phyloP scores from a whole-genome alignment of 768 basidiomycete genomes.

The Pleurotus tuber-regium region DNA sequence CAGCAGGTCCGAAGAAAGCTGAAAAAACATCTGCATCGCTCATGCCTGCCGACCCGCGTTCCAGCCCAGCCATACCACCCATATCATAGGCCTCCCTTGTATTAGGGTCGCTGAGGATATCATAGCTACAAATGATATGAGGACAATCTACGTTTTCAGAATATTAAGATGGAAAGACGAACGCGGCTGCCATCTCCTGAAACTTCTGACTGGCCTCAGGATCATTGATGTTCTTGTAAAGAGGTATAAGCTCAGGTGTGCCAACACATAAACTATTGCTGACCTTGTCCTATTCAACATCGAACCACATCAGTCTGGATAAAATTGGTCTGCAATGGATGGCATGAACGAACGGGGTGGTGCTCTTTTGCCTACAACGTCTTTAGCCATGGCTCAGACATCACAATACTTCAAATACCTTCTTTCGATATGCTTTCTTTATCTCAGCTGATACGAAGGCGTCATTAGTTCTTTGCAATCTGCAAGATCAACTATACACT shows the following conservation, averaged over 20 bases:
- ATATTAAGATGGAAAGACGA: slow-evolving; percentile 27
- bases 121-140: slow-evolving; percentile 53
- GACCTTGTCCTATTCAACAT: slow-evolving; percentile 64
- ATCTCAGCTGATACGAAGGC: slow-evolving; percentile 61
- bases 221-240: slow-evolving; percentile 77
- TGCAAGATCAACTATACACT: slow-evolving; percentile 6
- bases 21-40: slow-evolving; percentile 71
- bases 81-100: slow-evolving; percentile 70
- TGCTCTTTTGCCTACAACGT: slow-evolving; percentile 73
- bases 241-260: not conserved
- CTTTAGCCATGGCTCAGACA: slow-evolving; percentile 17
- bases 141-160: not conserved
- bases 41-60: slow-evolving; percentile 48
- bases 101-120: slow-evolving; percentile 72
- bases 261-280: not conserved
- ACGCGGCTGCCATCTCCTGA: slow-evolving; percentile 90
- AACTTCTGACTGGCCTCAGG: slow-evolving; percentile 81
- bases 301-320: not conserved
- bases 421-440: slow-evolving; percentile 91
- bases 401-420: slow-evolving; percentile 47
- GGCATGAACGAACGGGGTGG: slow-evolving; percentile 61
- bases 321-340: not conserved
- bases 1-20: slow-evolving; percentile 69
- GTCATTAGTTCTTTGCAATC: slow-evolving; percentile 16
- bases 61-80: slow-evolving; percentile 68